Evolutionary conservation across 768 basidiomycete genomes (phyloP).

Genomic region (Guyanaporus albipodus): DNA sequence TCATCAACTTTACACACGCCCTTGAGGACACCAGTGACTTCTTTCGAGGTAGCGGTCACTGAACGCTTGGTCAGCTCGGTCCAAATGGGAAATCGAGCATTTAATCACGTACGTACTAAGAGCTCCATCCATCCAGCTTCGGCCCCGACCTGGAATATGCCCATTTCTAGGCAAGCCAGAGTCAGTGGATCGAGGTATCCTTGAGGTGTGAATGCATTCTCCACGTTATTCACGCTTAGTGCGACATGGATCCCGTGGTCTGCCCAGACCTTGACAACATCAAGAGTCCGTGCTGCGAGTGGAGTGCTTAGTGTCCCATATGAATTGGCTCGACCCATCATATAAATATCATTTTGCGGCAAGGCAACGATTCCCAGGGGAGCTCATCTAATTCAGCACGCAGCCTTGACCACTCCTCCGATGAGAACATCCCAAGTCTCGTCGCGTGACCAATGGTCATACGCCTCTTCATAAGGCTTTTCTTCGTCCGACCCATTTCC

Average conservation of each 20-base stretch:
- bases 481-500: constrained; percentile 25
- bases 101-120: constrained; percentile 39
- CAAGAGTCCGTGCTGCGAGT: constrained; percentile 50
- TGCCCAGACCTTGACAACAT: constrained; percentile 44
- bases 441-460: constrained; percentile 62
- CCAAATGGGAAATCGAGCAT: not conserved
- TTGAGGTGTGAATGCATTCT: constrained; percentile 68
- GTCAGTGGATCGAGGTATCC: constrained; percentile 60
- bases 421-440: constrained; percentile 49
- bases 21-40: constrained; percentile 39
- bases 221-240: constrained; percentile 61
- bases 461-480: constrained; percentile 28
- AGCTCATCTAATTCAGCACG: constrained; percentile 35
- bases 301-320: constrained; percentile 26
- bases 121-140: constrained; percentile 43
- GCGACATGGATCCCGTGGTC: constrained; percentile 47
- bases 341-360: constrained; percentile 65
- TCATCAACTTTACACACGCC: not conserved
- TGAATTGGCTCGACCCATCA: constrained; percentile 47
- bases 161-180: constrained; percentile 54
- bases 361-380: constrained; percentile 54
- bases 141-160: constrained; percentile 56
- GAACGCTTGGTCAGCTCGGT: constrained; percentile 37
- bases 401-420: constrained; percentile 43
- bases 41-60: constrained; percentile 50